Evolutionary conservation across 441 rosid species (phyloP), one percentile per base, ranked within the genome.

Genomic region (Populus hybrid): DNA sequence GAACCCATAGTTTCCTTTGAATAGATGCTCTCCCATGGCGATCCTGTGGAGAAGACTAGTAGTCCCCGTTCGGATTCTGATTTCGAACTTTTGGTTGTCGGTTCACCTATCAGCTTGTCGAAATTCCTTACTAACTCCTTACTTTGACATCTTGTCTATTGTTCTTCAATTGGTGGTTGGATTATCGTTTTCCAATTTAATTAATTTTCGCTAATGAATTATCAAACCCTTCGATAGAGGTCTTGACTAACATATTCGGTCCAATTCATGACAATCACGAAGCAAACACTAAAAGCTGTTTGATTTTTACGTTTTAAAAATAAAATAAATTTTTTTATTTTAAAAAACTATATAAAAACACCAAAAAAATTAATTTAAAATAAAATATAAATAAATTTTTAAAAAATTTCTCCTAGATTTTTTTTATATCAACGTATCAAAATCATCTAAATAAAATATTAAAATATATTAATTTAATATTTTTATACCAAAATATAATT

Each of bases 161-260:
- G 29, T 11, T 9, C 14, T 12, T 65, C 16, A 7, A 16, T 20
- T 42, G 35, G 74, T 31, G 33, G 79, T 68, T 81, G 73, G 63
- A 63, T 74, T 75, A 72, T 81, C 82, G 36, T 77, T 85, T 74
- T 81, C 82, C 7, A 45, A 4, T 45, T 45, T 69, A 68, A 77
- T 74, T 71, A 20, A 31, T 33, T 33, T 73, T 38, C 26, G 64
- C 67, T 38, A 31, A 9, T 45, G 12, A 75, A 65, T 69, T 38
- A 20, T 29, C 29, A 28, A 4, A 75, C 72, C 36, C 36, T 11
- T 1, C 8, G 67, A n/a, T 76, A 20, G 69, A 69, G 9, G 59
- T 24, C 20, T 59, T 61, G 61, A 31, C 61, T 8, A 10, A n/a
- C n/a, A 45, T 45, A 14, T 45, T 45, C 18, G 0, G 42, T 0